Evolutionary conservation across 2,329 filamentous ascomycete genomes (phyloP).

Genomic region (Emergomyces africanus): DNA sequence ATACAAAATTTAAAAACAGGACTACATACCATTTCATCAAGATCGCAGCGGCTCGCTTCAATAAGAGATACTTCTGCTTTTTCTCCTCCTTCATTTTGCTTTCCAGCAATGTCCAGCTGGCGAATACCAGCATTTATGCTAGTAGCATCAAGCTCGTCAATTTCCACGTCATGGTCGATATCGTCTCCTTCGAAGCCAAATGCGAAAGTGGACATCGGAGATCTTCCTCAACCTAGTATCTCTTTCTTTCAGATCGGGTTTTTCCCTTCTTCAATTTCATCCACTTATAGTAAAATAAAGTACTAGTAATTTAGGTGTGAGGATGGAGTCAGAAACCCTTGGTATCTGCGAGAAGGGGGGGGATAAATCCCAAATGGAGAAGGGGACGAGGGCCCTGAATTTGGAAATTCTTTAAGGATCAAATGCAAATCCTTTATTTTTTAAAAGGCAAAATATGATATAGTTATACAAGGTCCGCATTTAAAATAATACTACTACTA

Average conservation of each 20-base stretch:
- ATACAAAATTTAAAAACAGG: not conserved
- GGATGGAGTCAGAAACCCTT: not conserved
- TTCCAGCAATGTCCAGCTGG: slow-evolving; percentile 9
- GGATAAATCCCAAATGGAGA: no score
- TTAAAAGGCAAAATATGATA: no score
- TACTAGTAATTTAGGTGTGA: no score
- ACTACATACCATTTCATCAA: slow-evolving; percentile 37
- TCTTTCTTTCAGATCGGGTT: not conserved
- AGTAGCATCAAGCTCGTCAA: slow-evolving; percentile 29
- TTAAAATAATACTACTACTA: no score
- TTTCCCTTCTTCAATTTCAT: not conserved
- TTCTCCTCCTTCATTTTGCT: slow-evolving; percentile 11
- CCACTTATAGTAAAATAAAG: no score
- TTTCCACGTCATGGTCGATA: slow-evolving; percentile 26
- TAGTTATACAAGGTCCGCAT: no score
- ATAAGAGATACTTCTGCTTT: slow-evolving; percentile 9
- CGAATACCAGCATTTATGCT: slow-evolving; percentile 15
- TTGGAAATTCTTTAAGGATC: no score
- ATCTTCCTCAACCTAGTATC: not conserved
- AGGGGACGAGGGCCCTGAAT: no score
- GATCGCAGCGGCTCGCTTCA: slow-evolving; percentile 27
- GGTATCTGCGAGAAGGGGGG: not conserved
- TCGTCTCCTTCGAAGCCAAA: slow-evolving; percentile 49
- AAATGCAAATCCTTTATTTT: no score
- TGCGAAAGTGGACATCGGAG: slow-evolving; percentile 29